Base-by-base conservation (phyloP, 1,284 basidiomycete species). In the Melampsora occidentalis region DNA sequence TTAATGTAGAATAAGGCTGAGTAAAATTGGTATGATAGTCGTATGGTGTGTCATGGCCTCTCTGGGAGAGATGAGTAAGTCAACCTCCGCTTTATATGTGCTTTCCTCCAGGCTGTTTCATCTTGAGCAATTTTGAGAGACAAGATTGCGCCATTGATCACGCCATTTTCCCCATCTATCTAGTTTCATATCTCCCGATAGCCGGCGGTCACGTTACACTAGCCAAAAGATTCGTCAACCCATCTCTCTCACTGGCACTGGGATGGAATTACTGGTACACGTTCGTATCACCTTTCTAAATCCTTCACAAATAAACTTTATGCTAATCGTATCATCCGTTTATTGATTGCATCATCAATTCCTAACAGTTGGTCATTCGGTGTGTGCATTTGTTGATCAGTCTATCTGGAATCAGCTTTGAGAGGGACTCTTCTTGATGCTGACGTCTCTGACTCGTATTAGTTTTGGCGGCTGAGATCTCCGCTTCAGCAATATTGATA, bases 401-500 rank as follows among this genome's bases (percentile, higher is more conserved):
- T 9, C 53, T 59, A 6, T 59, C 20, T 7, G 53, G 20, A 16
- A 20, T 20, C 25, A 57, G 20, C 2, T 57, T 57, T 28, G 28
- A 28, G 28, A 28, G 28, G 28, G 28, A 7, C 35, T 39, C 35
- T 39, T 10, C 10, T 39, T 39, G 35, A 5, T 46, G 42, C 42
- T 46, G 42, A 46, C 42, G 12, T 46, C 14, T 46, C 3, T 14
- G 12, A 39, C 42, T 46, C 42, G 2, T 12, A 12, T 9, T 25
- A 75, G 72, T 91, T 75, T 85, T 92, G 28, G 91, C 92, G 3
- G 90, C 91, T 5, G 92, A 94, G 81, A 84, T 93, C 20, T 88
- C 89, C 76, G 91, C 91, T 28, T 87, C 90, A 0, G 87, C 91
- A 2, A 87, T 93, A 18, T 84, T 94, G n/a, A 89, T 93, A 80